A percentile compares a stretch with the other conserved stretches of the same genome.
These are phyloP conservation scores for Penicillium sp. DNA, from an alignment of 2,329 filamentous ascomycete genomes.

Conservation along the genomic window DNA sequence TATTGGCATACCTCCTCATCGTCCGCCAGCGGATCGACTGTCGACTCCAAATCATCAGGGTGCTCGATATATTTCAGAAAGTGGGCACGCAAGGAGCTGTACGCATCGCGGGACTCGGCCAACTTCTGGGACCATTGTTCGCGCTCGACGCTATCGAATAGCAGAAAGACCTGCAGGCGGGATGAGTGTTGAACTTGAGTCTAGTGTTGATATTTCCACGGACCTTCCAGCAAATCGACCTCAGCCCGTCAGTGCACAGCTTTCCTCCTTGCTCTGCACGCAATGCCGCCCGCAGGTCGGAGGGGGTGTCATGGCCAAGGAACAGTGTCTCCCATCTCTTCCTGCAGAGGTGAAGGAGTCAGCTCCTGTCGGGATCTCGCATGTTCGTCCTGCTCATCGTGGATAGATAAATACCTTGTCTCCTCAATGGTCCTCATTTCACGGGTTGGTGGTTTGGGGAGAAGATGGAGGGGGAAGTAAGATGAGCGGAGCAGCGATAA, in stretches of 20 bases:
- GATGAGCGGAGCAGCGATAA: slow-evolving; percentile 32
- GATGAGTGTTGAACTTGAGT: slow-evolving; percentile 30
- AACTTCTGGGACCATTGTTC: slow-evolving; percentile 73
- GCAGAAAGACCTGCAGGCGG: slow-evolving; percentile 70
- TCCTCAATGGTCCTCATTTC: slow-evolving; percentile 63
- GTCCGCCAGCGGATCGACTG: slow-evolving; percentile 83
- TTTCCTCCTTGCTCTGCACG: slow-evolving; percentile 64
- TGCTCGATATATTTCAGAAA: slow-evolving; percentile 83
- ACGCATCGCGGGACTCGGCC: slow-evolving; percentile 73
- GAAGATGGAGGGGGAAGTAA: slow-evolving; percentile 18
- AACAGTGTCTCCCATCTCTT: slow-evolving; percentile 72
- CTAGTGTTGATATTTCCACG: slow-evolving; percentile 20
- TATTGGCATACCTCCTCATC: slow-evolving; percentile 66
- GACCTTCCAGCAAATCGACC: slow-evolving; percentile 93
- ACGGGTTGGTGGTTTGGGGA: slow-evolving; percentile 25
- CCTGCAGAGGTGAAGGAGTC: slow-evolving; percentile 50
- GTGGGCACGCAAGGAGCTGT: slow-evolving; percentile 72
- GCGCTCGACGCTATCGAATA: slow-evolving; percentile 71
- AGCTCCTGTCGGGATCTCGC: slow-evolving; percentile 5
- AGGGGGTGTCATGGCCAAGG: slow-evolving; percentile 58
- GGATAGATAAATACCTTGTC: slow-evolving; percentile 52
- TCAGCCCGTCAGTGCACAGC: slow-evolving; percentile 73
- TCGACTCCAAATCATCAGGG: slow-evolving; percentile 77
- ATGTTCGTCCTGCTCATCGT: background rate
- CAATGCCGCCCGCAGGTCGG: slow-evolving; percentile 70